Base-by-base conservation (phyloP, 441 rosid genomes). In the Cnidoscolus chayamansa region DNA sequence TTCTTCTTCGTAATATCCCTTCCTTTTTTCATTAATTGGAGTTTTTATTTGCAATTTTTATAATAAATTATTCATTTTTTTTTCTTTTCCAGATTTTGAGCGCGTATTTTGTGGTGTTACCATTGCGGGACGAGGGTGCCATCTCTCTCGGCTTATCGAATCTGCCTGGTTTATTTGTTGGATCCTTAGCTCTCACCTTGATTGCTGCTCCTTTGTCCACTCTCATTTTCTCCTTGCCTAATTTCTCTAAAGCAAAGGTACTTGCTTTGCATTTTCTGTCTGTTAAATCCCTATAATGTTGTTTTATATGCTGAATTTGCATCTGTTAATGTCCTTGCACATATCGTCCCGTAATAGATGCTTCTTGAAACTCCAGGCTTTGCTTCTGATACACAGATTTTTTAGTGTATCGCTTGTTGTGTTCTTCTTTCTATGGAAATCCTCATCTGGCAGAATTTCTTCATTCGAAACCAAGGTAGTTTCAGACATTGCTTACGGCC, bases 151-250 rank as follows among this genome's bases (percentile, higher is more conserved):
- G 96, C 0, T 79, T 91, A 63, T 91, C 96, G 31, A 90, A 86
- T 70, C 87, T 94, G 25, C 97, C 98, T 0, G 81, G 86, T 30
- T 84, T 92, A 4, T 94, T 94, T 72, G 63, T 88, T 8, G 98
- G 98, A 60, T 92, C 98, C 1, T 74, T 94, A 66, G 69, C 80
- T 48, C 91, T 94, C 45, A 94, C 98, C 61, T 78, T 94, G 75
- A 77, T 92, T 16, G 97, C 97, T 56, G 98, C 93, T 2, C 98
- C 98, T 67, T 70, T 92, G 68, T 92, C 98, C 70, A 90, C 98
- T 35, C 89, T 94, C 59, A 76, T 87, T 77, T 92, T 94, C 83
- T 86, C 95, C 71, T 78, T 84, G 56, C 95, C 95, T 68, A 88
- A 82, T 81, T 80, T 90, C 54, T 90, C 97, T 65, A 94, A 92